Base-by-base conservation (phyloP, 192 early-diverging fungal species). In the Chytriomyces confervae region DNA sequence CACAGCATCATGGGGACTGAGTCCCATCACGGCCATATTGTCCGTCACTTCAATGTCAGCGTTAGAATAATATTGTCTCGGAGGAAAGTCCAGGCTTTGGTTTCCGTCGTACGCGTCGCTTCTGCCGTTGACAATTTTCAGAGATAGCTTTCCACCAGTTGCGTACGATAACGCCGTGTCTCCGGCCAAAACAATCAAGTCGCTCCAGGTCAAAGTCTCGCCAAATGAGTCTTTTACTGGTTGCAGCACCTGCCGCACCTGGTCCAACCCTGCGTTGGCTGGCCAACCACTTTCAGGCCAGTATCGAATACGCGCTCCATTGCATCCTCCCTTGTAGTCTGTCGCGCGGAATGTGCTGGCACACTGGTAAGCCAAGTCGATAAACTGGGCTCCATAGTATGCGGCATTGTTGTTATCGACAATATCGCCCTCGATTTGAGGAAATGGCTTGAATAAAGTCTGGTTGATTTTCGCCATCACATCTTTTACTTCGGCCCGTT, bases 191-290 rank as follows among this genome's bases (percentile, higher is more conserved):
- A 82, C 82, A 61, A 84, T 84, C 50, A 84, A 64, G 49, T 84
- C 82, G 78, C 88, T 91, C 81, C 94, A 96, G 8, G 93, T 90
- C 61, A 96, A 90, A 6, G n/a, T 13, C 71, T 88, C 80, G 20
- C 91, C 90, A 86, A 93, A 90, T 83, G 92, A 88, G 61, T 85
- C 77, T 85, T 96, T 95, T 80, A 96, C 82, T 13, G 84, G 80
- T 80, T 91, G 87, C 63, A 96, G 86, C 74, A 90, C 86, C 61
- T 85, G 84, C 62, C 93, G 90, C 47, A 92, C 94, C 62, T 83
- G 79, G 8, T 86, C 86, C 46, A 94, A 85, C 7, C 93, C 93
- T 66, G 82, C 82, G 72, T 95, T 96, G 74, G 91, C 94, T 61
- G 85, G 89, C 70, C 92, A 91, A 50, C 75, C 77, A 18, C 66